These are phyloP conservation scores for Physaria fendleri DNA, from an alignment of 345 rosid species.

Conservation along the genomic window DNA sequence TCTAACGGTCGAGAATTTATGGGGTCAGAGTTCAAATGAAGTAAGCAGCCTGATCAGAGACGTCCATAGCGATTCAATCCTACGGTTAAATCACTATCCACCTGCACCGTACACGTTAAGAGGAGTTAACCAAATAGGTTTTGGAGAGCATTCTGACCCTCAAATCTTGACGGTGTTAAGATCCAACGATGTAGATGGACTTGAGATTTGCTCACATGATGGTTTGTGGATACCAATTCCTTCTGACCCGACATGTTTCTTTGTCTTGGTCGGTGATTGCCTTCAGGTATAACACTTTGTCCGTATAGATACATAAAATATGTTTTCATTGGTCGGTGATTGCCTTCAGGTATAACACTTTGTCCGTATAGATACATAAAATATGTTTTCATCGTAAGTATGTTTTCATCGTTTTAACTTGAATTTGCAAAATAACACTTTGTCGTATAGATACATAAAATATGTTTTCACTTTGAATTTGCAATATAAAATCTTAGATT, in stretches of 20 bases:
- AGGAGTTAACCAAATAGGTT: conserved; percentile 44
- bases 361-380: neutral
- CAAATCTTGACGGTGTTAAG: conserved; percentile 83
- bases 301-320: neutral
- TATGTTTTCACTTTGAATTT: too few relatives aligned
- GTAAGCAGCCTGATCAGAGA: conserved; percentile 67
- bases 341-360: conserved; percentile 49
- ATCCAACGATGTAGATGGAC: conserved; percentile 94
- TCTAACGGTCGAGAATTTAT: conserved; percentile 67
- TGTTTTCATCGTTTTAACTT: too few relatives aligned
- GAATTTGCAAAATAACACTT: too few relatives aligned
- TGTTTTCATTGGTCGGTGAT: conserved; percentile 64
- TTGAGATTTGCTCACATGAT: conserved; percentile 54
- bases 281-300: conserved; percentile 44
- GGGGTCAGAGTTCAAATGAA: conserved; percentile 44
- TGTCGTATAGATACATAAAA: too few relatives aligned
- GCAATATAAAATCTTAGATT: too few relatives aligned
- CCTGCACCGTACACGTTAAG: conserved; percentile 29
- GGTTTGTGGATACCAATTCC: conserved; percentile 75
- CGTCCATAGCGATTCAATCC: conserved; percentile 64
- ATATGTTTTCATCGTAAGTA: too few relatives aligned
- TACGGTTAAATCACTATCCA: conserved; percentile 84
- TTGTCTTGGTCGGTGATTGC: conserved; percentile 78
- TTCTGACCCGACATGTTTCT: conserved; percentile 71
- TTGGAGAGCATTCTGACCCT: conserved; percentile 98